Base-by-base conservation (phyloP, 371 early-diverging fungal genomes). In the Phascolomyces articulosus region DNA sequence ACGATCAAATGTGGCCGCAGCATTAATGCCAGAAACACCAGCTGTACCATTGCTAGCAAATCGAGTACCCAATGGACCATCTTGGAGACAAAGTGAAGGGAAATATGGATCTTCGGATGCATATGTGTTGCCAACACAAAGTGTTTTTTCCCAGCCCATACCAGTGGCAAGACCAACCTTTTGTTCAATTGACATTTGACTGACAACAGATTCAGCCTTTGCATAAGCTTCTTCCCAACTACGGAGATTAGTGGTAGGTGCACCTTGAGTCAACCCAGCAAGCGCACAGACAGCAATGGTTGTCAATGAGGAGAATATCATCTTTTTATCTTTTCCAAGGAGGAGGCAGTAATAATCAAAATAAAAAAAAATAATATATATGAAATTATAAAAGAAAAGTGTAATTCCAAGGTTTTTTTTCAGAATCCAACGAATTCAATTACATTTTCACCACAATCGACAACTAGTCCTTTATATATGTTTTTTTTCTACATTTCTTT, bases 51-150 rank as follows among this genome's bases (percentile, higher is more conserved):
- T 66, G 53, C 64, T 51, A 6, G 75, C 79, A 54, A 70, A 80
- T 8, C 84, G 80, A 29, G 85, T 62, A 29, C 87, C 89, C 9
- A 79, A 59, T n/a, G 88, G 89, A 13, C 79, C 68, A 73, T 88
- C 87, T 62, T 87, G 86, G 15, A 83, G 65, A 62, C 82, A 84
- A 9, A 81, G 24, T 61, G 84, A 86, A 27, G 83, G 83, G 66
- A 87, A 89, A 41, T 78, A 67, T 9, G 69, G 64, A 9, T 64
- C 58, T 9, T 63, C 62, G 10, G 75, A 62, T 0, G 73, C 11
- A 9, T 56, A 55, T 4, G 78, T 82, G 66, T 85, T 83, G 3
- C 90, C 90, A 2, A 87, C 84, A 55, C 84, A 84, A 0, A 67
- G 66, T 2, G 73, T 75, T 15, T 61, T 60, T 26, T 28, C 51